Base-by-base conservation (phyloP, 2,329 filamentous ascomycete genomes). In the Penicillium digitatum region DNA sequence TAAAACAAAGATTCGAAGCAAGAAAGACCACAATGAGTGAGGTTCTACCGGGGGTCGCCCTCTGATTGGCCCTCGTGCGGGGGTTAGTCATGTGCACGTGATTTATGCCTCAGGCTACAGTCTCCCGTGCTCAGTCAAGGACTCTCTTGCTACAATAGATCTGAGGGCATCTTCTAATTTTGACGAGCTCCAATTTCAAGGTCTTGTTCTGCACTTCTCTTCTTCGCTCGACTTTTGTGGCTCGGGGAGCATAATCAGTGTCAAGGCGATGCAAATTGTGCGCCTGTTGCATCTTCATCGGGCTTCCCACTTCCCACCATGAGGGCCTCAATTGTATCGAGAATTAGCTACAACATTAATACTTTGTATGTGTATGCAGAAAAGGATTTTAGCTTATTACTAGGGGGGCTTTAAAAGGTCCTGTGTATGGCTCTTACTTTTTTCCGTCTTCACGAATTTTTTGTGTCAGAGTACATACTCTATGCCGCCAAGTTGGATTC, bases 1-100 rank as follows among this genome's bases (percentile, higher is more conserved):
- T 59, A 62, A 59, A 59, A 57, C 48, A 60, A 57, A 61, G 38
- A 45, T 54, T 59, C 55, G 48, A 59, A 48, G 53, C 44, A 51
- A 48, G 48, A 59, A 55, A 59, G 46, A 43, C 43, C 50, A 54
- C 54, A 49, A 53, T 52, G 45, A 11, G 45, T 64, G 62, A 65
- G 46, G 60, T 65, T 56, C 57, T 62, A 57, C 52, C 52, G 45
- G 47, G 52, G 52, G 43, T 24, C 5, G n/a, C 20, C 26, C n/a
- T 39, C 20, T 64, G 61, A 65, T 65, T 65, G 62, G 62, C 27
- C 31, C 20, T 1, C 7, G 10, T n/a, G 29, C n/a, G 27, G 46
- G 18, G 27, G n/a, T 49, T 55, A 55, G 52, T 55, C 27, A 55
- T 2, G 1, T 5, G 1, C 62, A 64, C 57, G 59, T 63, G 56